A percentile compares a stretch with the other conserved stretches of the same genome.
Evolutionary conservation across 805 yeast genomes (phyloP).

Genomic region (Metschnikowia baotianmanensis): DNA sequence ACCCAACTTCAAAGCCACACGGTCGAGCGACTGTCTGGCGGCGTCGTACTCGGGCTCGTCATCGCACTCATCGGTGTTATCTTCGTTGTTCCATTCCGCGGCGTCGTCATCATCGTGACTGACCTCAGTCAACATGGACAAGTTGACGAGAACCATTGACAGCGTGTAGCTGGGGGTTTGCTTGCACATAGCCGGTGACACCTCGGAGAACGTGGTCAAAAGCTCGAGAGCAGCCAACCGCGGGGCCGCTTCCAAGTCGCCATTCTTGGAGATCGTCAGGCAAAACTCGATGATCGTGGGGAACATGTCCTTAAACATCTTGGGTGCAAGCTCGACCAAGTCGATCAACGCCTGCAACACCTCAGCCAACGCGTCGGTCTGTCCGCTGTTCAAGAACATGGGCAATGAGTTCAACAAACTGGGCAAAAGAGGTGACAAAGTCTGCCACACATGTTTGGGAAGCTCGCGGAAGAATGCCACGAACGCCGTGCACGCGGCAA

Average conservation of each 20-base stretch:
- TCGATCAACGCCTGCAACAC: conserved; percentile 90
- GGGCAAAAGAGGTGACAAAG: conserved; percentile 77
- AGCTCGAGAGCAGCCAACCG: conserved; percentile 87
- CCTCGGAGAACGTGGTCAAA: conserved; percentile 86
- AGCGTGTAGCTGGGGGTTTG: conserved; percentile 68
- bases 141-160: conserved; percentile 67
- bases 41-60: conserved; percentile 85
- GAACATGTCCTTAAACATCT: conserved; percentile 89
- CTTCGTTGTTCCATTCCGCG: conserved; percentile 80
- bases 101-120: conserved; percentile 85
- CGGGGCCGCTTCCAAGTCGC: conserved; percentile 73
- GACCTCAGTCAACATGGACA: conserved; percentile 89
- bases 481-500: conserved; percentile 90
- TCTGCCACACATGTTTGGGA: conserved; percentile 77
- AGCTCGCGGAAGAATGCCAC: conserved; percentile 82
- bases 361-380: conserved; percentile 76
- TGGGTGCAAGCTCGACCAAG: conserved; percentile 89
- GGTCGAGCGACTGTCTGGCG: conserved; percentile 92
- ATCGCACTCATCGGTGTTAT: conserved; percentile 71
- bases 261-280: conserved; percentile 76
- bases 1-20: conserved; percentile 79
- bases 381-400: conserved; percentile 72
- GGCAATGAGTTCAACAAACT: conserved; percentile 83
- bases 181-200: conserved; percentile 94
- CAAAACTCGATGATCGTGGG: conserved; percentile 84